Base-by-base conservation (phyloP, 208 protist genomes). In the Crithidia expoeki region DNA sequence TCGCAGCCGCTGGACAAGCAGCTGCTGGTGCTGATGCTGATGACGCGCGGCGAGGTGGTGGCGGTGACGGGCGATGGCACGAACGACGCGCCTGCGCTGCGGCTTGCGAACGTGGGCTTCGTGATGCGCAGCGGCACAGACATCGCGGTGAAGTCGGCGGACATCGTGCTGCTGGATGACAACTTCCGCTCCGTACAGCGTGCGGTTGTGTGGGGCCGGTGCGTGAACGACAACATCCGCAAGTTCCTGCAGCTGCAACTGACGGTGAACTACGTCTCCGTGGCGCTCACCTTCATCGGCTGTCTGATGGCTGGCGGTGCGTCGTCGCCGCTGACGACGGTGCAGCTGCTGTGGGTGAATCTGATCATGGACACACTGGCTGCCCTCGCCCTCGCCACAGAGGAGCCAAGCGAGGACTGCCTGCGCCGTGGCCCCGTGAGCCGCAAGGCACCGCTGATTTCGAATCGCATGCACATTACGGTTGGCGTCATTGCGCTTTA, bases 301-400 rank as follows among this genome's bases (percentile, higher is more conserved):
- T 84, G 88, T 49, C 40, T 98, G 25, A 72, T 92, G 16, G 72
- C 89, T n/a, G 62, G 69, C n/a, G 76, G 77, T 38, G 65, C 64
- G 12, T 86, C 79, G 2, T 90, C 85, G 17, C 96, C 96, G 33
- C 80, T 98, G 25, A 96, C 88, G 57, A 95, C 96, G 52, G 85
- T 99, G 67, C 98, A 99, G 90, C 89, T 99, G 25, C 85, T 99
- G 59, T 99, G 98, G 98, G 95, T 99, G 44, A 99, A 99, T 73
- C 77, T 99, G 32, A 99, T 99, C 89, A 99, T 99, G 98, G 98
- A 99, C 81, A 98, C 98, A 17, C 76, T 99, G 21, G 98, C 97
- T 30, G 97, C 98, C 1, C 88, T 99, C 0, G 97, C 98, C 27
- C 83, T 99, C 4, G 98, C 94, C 25, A 99, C 98, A 21, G 98